A percentile compares a stretch with the other conserved stretches of the same genome.
These are phyloP conservation scores for Microdochium paspali DNA, from an alignment of 2,329 filamentous ascomycete genomes.

Conservation along the genomic window DNA sequence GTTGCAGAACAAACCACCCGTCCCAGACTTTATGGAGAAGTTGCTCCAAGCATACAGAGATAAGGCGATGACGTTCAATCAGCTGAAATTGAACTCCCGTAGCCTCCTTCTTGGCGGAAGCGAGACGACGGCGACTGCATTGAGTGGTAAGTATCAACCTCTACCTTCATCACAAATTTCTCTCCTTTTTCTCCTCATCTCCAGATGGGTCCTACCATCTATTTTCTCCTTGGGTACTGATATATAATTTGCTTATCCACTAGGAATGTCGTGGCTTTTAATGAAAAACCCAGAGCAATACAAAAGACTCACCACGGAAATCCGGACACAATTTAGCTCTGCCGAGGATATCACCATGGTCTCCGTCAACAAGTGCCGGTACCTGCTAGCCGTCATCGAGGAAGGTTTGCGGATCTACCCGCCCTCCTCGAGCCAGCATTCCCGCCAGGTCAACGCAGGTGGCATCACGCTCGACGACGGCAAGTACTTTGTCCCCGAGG, in stretches of 20 bases:
- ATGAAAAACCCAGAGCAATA: conserved; percentile 13
- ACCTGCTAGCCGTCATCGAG: conserved; percentile 25
- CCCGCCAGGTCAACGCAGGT: conserved; percentile 5
- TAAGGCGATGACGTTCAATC: conserved; percentile 8
- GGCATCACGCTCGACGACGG: conserved; percentile 6
- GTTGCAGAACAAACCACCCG: not conserved
- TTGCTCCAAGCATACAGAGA: not conserved
- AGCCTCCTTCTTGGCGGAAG: conserved; percentile 33
- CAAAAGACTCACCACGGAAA: conserved; percentile 21
- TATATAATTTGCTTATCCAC: not conserved
- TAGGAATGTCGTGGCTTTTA: conserved; percentile 10
- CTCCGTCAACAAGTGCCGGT: conserved; percentile 17
- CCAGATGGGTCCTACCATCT: no score
- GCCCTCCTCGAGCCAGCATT: conserved; percentile 6
- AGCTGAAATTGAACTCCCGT: conserved; percentile 12
- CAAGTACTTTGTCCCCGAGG: conserved; percentile 6
- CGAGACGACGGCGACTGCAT: conserved; percentile 39
- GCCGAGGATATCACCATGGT: conserved; percentile 23
- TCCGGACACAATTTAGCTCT: conserved; percentile 19
- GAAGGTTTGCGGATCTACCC: conserved; percentile 29
- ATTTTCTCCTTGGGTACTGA: no score
- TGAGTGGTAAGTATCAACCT: conserved; percentile 25
- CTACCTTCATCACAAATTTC: not conserved
- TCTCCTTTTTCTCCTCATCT: no score
- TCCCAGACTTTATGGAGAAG: not conserved